Evolutionary conservation across 2,329 filamentous ascomycete species (phyloP), one percentile per base, ranked within the genome.

Genomic region (Coniosporium tulheliwenetii): DNA sequence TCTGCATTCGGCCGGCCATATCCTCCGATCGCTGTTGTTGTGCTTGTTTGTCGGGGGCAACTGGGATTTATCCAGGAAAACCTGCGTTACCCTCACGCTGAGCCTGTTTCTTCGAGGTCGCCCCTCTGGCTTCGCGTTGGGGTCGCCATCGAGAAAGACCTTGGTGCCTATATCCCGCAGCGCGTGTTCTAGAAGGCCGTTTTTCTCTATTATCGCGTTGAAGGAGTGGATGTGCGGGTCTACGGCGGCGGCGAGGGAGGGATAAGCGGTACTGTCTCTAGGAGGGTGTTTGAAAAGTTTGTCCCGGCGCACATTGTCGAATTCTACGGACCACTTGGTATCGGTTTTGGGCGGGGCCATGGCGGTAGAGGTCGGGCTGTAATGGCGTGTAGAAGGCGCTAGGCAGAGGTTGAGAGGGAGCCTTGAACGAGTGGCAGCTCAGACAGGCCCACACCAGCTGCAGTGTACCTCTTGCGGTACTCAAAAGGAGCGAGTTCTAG

Each of bases 171-270:
- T 96, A 57, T 98, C 91, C 54, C 75, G 76, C 45, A 96, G 60
- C 10, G 73, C 86, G 48, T 85, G 78, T 39, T 81, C 75, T 41
- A 98, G 59, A 40, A 81, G 67, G 40, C 83, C 85, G 60, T 80
- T 72, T 43, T 72, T 69, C 30, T 78, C 75, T 57, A 95, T 93
- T 38, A 96, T 71, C 40, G 79, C 79, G 67, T 98, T 94, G 75
- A 95, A 98, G 5, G 91, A 91, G 54, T 95, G 80, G 52, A 96
- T 81, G 61, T 98, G 91, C 39, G 91, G 91, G 48, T 83, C 73
- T 44, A 96, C 79, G n/a, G 89, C 84, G 45, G 75, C 74, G 52
- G 87, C 81, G 38, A 98, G 75, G 15, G 82, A 74, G 10, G 91
- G 91, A 56, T 93, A 96, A 44, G 89, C 85, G 8, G 82, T 82